Evolutionary conservation across 129 eudicot genomes (phyloP).

Genomic region (Artemisia tridentata): DNA sequence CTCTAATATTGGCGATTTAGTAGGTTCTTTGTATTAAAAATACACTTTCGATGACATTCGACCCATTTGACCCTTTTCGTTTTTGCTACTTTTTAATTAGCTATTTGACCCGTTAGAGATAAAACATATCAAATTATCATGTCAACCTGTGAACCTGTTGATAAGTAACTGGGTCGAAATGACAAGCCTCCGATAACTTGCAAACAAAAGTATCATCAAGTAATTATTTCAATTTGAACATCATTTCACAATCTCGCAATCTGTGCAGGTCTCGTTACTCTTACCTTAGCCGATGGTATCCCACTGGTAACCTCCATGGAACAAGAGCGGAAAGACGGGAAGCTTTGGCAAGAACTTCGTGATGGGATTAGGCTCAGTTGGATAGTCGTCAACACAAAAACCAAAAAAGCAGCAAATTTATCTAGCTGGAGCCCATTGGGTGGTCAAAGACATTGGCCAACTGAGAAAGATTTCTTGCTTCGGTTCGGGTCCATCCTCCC

Average conservation of each 20-base stretch:
- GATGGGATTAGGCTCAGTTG: conserved; percentile 79
- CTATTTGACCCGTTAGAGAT: not conserved
- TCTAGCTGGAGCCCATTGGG: conserved; percentile 84
- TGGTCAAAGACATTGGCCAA: conserved; percentile 97
- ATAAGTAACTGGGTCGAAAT: not conserved
- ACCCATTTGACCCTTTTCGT: no score
- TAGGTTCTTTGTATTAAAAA: not conserved
- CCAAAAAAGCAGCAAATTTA: conserved; percentile 76
- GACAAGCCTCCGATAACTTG: not conserved
- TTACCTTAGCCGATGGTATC: conserved; percentile 58
- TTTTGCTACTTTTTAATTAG: not conserved
- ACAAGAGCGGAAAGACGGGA: conserved; percentile 84
- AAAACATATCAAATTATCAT: not conserved
- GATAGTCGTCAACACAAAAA: conserved; percentile 77
- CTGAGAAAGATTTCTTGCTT: conserved; percentile 73
- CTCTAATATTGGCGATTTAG: no score
- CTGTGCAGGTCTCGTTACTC: conserved; percentile 40
- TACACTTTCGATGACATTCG: not conserved
- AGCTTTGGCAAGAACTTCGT: conserved; percentile 79
- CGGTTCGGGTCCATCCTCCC: conserved; percentile 90
- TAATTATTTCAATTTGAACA: not conserved
- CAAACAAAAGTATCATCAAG: not conserved
- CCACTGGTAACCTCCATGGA: conserved; percentile 69
- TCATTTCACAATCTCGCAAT: not conserved
- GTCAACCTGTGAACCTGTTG: not conserved